These are phyloP conservation scores for Aspergillus viridinutans DNA, from an alignment of 2,329 filamentous ascomycete genomes.

Conservation along the genomic window DNA sequence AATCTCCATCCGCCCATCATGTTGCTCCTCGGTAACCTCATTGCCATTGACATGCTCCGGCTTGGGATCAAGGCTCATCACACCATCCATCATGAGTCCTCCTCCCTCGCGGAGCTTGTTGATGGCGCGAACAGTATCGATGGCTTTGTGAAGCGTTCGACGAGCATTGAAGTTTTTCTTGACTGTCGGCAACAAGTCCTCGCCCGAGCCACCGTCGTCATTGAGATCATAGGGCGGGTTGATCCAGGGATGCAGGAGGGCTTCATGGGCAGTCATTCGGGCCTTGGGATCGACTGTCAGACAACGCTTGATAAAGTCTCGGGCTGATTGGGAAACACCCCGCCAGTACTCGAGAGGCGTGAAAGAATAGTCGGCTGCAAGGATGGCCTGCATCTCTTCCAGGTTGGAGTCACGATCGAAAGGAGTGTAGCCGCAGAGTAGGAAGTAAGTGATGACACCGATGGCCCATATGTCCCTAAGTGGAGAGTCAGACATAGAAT, in stretches of 20 bases:
- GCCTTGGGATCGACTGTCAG: conserved; percentile 82
- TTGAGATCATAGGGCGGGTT: conserved; percentile 50
- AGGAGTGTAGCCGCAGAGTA: conserved; percentile 95
- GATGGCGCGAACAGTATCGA: conserved; percentile 64
- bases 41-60: conserved; percentile 44
- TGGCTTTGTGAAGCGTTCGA: conserved; percentile 62
- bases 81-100: conserved; percentile 60
- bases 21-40: conserved; percentile 37
- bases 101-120: conserved; percentile 62
- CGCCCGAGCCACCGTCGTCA: conserved; percentile 33
- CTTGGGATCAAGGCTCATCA: conserved; percentile 54
- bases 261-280: conserved; percentile 86
- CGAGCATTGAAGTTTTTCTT: conserved; percentile 69
- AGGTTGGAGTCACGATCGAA: conserved; percentile 97
- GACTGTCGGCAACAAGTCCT: conserved; percentile 60
- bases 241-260: conserved; percentile 62
- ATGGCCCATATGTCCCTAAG: conserved; percentile 88
- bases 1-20: conserved; percentile 46
- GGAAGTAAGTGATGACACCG: conserved; percentile 97
- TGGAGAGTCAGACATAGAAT: neutral
- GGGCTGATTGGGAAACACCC: conserved; percentile 76
- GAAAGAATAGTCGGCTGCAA: conserved; percentile 94
- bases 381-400: conserved; percentile 98
- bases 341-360: conserved; percentile 95
- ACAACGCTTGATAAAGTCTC: conserved; percentile 89